Percentiles rank a stretch among this genome's conserved stretches.
Conservation (phyloP, 805 yeast genomes). For the Naumovozyma dairenensis region DNA sequence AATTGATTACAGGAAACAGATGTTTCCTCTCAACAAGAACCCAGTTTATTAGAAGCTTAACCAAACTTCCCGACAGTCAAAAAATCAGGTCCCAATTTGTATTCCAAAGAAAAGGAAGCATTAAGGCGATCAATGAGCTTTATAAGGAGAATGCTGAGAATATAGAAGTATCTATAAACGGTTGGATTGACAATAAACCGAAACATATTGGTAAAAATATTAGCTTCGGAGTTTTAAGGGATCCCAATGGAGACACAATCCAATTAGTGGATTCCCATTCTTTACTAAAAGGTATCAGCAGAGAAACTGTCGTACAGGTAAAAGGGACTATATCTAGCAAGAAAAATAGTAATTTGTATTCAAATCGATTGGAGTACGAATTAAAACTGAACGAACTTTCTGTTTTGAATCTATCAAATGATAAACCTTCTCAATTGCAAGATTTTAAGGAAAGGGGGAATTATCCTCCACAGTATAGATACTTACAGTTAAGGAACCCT, state of each 20-base stretch:
- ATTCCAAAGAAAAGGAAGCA: slow-evolving; percentile 3
- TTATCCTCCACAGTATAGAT: slow-evolving; percentile 74
- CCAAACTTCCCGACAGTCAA: slow-evolving; percentile 9
- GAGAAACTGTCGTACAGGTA: slow-evolving; percentile 68
- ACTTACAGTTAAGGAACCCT: slow-evolving; percentile 63
- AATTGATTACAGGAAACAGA: too few relatives aligned
- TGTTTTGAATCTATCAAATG: slow-evolving; percentile 51
- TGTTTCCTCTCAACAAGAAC: too few relatives aligned
- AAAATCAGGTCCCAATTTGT: slow-evolving; percentile 11
- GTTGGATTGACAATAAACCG: slow-evolving; percentile 78
- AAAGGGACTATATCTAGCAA: slow-evolving; percentile 40
- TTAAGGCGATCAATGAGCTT: not conserved
- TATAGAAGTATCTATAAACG: slow-evolving; percentile 38
- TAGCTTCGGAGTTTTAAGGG: slow-evolving; percentile 69
- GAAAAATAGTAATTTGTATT: slow-evolving; percentile 8
- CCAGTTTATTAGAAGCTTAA: too few relatives aligned
- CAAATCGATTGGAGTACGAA: slow-evolving; percentile 39
- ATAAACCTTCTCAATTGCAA: slow-evolving; percentile 60
- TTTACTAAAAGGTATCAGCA: slow-evolving; percentile 39
- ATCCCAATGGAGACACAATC: slow-evolving; percentile 51
- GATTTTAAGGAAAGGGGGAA: slow-evolving; percentile 36
- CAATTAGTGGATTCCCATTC: slow-evolving; percentile 44
- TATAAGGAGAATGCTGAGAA: slow-evolving; percentile 6
- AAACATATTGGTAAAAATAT: slow-evolving; percentile 53
- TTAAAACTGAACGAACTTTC: slow-evolving; percentile 42